Evolutionary conservation across 345 rosid species (phyloP), one percentile per base, ranked within the genome.

Genomic region (Brassica nigra): DNA sequence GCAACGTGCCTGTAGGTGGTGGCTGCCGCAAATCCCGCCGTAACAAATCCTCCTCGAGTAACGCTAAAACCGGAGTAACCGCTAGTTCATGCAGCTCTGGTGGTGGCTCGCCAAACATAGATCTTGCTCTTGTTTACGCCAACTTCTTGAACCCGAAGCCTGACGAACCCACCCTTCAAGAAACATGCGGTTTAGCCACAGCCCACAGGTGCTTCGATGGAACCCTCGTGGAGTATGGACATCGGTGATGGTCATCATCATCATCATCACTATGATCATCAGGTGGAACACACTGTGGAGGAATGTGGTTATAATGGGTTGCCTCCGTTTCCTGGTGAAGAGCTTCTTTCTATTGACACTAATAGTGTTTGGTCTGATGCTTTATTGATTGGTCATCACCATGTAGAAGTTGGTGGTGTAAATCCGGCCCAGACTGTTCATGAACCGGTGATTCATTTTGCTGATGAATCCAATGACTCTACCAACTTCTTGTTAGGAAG

Each of bases 281-380:
- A 75, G 3, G 74, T 67, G 42, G 82, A 73, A 68, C 74, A 71
- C 18, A 71, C 29, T 76, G 80, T 81, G 6, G 80, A 81, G 34
- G 84, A 66, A 76, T 76, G 80, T 76, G 69, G 77, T 71, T 71
- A 71, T 64, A 80, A 75, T 76, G 77, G 84, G 3, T 71, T 81
- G 77, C 84, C 84, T 81, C 84, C 84, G 0, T 81, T 81, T 66
- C 84, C 84, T 67, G 84, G 84, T 71, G 84, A 81, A 76, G 84
- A 81, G 66, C 80, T 81, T 66, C 73, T 81, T 15, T 66, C 84
- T 76, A 20, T 65, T 44, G 80, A 76, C 34, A 44, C 62, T 54
- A 75, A 71, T 66, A 33, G 70, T 64, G 77, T 81, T 59, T 81
- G 84, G 84, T 66, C 84, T 66, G 70, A 76, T 66, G 47, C 80